Evolutionary conservation across 768 basidiomycete species (phyloP).

Genomic region (Scleroderma bovista): DNA sequence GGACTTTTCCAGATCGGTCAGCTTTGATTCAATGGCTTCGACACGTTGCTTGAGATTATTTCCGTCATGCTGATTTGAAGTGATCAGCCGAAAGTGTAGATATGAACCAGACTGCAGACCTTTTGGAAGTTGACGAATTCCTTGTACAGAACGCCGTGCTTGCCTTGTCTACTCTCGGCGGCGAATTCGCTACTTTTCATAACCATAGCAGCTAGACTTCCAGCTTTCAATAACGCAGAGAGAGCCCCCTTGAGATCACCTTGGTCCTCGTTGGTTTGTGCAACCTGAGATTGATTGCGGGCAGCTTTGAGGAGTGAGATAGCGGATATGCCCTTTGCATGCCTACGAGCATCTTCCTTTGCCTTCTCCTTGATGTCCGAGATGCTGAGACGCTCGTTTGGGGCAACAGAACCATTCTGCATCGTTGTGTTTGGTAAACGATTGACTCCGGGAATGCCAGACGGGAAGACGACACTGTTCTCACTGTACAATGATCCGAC

Average conservation of each 20-base stretch:
- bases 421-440: conserved; percentile 24
- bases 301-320: conserved; percentile 59
- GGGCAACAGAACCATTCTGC: conserved; percentile 32
- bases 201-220: conserved; percentile 49
- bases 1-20: conserved; percentile 42
- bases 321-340: conserved; percentile 55
- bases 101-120: conserved; percentile 36
- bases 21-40: conserved; percentile 39
- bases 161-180: conserved; percentile 42
- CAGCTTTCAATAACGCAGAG: conserved; percentile 55
- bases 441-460: conserved; percentile 13
- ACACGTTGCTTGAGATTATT: conserved; percentile 35
- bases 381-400: conserved; percentile 30
- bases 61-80: conserved; percentile 33
- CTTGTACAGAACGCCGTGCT: conserved; percentile 51
- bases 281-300: conserved; percentile 48
- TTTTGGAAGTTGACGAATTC: conserved; percentile 62
- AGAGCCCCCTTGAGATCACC: conserved; percentile 63
- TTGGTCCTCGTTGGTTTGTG: conserved; percentile 45
- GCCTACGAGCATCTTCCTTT: conserved; percentile 42
- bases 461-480: conserved; percentile 7
- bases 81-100: conserved; percentile 7
- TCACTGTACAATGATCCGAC: conserved; percentile 28
- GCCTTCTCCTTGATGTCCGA: conserved; percentile 45
- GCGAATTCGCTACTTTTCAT: conserved; percentile 57